Evolutionary conservation across 2,329 filamentous ascomycete species (phyloP).

Genomic region (Lasiodiplodia sp.): DNA sequence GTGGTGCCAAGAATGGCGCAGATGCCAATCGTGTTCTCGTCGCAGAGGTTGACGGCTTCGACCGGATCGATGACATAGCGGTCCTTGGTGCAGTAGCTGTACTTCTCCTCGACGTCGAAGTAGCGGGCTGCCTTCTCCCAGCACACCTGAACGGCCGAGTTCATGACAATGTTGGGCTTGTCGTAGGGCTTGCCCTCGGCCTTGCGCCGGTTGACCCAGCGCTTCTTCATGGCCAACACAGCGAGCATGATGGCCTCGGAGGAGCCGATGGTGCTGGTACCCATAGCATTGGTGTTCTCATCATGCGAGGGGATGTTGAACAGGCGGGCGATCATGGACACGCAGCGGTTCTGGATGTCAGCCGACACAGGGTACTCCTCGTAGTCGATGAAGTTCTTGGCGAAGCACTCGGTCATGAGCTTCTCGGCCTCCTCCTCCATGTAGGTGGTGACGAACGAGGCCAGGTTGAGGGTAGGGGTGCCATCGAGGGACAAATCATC

Average conservation of each 20-base stretch:
- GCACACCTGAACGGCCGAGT: slow-evolving; percentile 92
- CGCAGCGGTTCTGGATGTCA: slow-evolving; percentile 82
- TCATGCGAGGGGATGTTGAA: slow-evolving; percentile 76
- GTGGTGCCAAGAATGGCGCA: slow-evolving; percentile 91
- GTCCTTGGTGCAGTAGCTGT: slow-evolving; percentile 67
- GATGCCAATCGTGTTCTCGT: slow-evolving; percentile 85
- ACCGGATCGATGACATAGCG: slow-evolving; percentile 71
- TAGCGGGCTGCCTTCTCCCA: slow-evolving; percentile 91
- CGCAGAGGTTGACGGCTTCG: slow-evolving; percentile 66
- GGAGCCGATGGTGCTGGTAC: slow-evolving; percentile 87
- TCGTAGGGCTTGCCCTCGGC: slow-evolving; percentile 82
- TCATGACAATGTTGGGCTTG: slow-evolving; percentile 93
- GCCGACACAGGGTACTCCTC: slow-evolving; percentile 60
- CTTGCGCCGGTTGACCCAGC: slow-evolving; percentile 86
- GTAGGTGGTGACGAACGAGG: slow-evolving; percentile 94
- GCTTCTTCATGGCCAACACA: slow-evolving; percentile 91
- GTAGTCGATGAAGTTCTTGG: slow-evolving; percentile 81
- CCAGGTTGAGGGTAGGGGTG: slow-evolving; percentile 86
- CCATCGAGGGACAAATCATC: slow-evolving; percentile 92
- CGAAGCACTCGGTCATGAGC: slow-evolving; percentile 85
- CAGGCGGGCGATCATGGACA: slow-evolving; percentile 71
- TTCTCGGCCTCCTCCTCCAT: slow-evolving; percentile 98
- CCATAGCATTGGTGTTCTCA: slow-evolving; percentile 71
- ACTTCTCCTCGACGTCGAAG: slow-evolving; percentile 93
- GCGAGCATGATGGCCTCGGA: slow-evolving; percentile 88